Percentiles rank a stretch among this genome's conserved stretches.
phyloP scores from a whole-genome alignment of 805 yeast species.

The Lachancea mirantina region DNA sequence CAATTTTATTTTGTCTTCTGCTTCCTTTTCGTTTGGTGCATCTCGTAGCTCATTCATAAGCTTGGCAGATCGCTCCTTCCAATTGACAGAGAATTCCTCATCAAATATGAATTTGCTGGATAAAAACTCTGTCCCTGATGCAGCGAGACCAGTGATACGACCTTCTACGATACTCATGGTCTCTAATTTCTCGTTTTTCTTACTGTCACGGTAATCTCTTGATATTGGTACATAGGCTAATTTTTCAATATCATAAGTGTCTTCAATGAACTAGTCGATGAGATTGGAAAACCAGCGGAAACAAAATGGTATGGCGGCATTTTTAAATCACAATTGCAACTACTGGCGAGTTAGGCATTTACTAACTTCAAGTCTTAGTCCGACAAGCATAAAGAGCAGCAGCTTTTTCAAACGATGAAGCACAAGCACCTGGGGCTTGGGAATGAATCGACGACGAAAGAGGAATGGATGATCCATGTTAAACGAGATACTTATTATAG shows the following conservation, averaged over 20 bases:
- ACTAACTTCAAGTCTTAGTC: constrained; percentile 49
- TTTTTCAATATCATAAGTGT: no score
- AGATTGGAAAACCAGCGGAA: no score
- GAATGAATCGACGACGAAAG: constrained; percentile 57
- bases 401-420: constrained; percentile 48
- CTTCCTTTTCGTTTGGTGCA: constrained; percentile 13
- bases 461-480: constrained; percentile 59
- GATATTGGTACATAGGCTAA: no score
- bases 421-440: constrained; percentile 71
- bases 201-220: no score
- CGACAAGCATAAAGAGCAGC: constrained; percentile 56
- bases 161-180: no score
- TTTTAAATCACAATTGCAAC: no score
- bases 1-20: constrained; percentile 7
- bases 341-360: no score
- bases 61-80: constrained; percentile 11
- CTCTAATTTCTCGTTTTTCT: no score
- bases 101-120: constrained; percentile 10
- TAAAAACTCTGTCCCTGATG: constrained; percentile 2
- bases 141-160: constrained; percentile 15
- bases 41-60: constrained; percentile 11
- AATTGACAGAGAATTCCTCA: constrained; percentile 11
- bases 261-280: no score
- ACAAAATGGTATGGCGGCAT: no score
- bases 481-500: constrained; percentile 26